A percentile compares a stretch with the other conserved stretches of the same genome.
Evolutionary conservation across 495 filamentous ascomycete species (phyloP).

Genomic region (Pyronema omphalodes): DNA sequence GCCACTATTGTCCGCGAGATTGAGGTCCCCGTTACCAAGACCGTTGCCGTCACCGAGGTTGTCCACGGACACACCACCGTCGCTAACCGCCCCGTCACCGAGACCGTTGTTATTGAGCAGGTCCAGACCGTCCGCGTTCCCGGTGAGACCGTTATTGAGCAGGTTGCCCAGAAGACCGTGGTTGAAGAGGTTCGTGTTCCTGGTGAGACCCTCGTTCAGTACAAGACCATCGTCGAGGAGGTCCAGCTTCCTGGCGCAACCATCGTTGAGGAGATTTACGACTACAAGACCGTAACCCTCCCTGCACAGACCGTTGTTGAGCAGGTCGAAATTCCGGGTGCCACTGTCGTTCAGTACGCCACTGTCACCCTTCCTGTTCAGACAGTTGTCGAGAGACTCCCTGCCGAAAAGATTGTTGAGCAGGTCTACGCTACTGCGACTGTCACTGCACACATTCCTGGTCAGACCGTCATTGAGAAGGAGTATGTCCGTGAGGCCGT

Average conservation of each 20-base stretch:
- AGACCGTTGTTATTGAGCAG: constrained; percentile 5
- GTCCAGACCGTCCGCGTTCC: neutral
- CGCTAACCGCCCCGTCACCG: constrained; percentile 6
- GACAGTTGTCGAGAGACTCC: constrained; percentile 15
- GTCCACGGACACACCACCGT: neutral
- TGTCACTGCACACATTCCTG: constrained; percentile 15
- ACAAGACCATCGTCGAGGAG: constrained; percentile 14
- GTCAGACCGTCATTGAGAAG: constrained; percentile 17
- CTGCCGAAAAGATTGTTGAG: constrained; percentile 14
- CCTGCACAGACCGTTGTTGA: constrained; percentile 17
- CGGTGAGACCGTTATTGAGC: constrained; percentile 5
- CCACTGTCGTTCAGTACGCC: constrained; percentile 9
- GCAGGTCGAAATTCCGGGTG: constrained; percentile 12
- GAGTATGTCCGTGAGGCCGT: neutral
- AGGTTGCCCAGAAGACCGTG: constrained; percentile 11
- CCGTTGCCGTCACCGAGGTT: neutral
- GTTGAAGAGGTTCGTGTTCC: constrained; percentile 15
- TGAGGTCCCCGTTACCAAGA: constrained; percentile 3
- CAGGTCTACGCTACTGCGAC: constrained; percentile 9
- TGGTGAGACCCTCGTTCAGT: constrained; percentile 10
- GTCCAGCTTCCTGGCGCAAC: constrained; percentile 15
- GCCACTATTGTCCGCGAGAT: constrained; percentile 7
- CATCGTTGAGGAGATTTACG: constrained; percentile 9
- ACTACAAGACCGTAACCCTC: constrained; percentile 11
- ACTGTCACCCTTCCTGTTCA: constrained; percentile 13